Base-by-base conservation (phyloP, 495 filamentous ascomycete genomes). In the Aspergillus incahuasiensis region DNA sequence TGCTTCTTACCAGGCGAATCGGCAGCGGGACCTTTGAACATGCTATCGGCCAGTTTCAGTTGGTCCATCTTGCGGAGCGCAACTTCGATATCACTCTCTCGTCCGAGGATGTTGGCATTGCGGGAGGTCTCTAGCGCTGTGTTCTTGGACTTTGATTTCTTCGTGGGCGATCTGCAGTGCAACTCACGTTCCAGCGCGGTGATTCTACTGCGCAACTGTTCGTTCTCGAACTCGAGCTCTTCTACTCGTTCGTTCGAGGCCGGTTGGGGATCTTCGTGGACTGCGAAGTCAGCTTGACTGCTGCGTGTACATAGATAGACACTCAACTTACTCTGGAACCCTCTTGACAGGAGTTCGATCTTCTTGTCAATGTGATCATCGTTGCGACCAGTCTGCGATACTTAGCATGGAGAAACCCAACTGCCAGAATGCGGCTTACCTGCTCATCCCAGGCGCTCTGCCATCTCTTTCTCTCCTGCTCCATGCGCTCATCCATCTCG, bases 281-380 rank as follows among this genome's bases (percentile, higher is more conserved):
- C 78, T 74, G 59, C 4, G 53, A 28, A 30, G 42, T 52, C 25
- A 47, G 25, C n/a, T 47, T 1, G 45, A 59, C 65, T 19, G 71
- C 9, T 20, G 12, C 5, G 9, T 44, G 11, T 3, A 47, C n/a
- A 35, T 7, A 32, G 13, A 20, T 16, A 12, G 6, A 30, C 44
- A 18, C 16, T 18, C 9, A n/a, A 41, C 70, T 65, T 66, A 78
- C 77, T 78, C 58, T 80, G 79, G 38, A 92, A 85, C 15, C 82
- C 81, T 35, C 86, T 78, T 45, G 87, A 84, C 46, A 96, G 74
- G 20, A 97, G 82, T 63, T 97, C 94, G 9, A 97, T 79, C 73
- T 98, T 98, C 59, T 82, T 80, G 67, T 97, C 91, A 54, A 95
- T 77, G 70, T 94, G 91, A 66, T 90, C 90, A 39, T 95, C 89